phyloP scores from a whole-genome alignment of 495 filamentous ascomycete genomes.

The Apiosordaria backusii region DNA sequence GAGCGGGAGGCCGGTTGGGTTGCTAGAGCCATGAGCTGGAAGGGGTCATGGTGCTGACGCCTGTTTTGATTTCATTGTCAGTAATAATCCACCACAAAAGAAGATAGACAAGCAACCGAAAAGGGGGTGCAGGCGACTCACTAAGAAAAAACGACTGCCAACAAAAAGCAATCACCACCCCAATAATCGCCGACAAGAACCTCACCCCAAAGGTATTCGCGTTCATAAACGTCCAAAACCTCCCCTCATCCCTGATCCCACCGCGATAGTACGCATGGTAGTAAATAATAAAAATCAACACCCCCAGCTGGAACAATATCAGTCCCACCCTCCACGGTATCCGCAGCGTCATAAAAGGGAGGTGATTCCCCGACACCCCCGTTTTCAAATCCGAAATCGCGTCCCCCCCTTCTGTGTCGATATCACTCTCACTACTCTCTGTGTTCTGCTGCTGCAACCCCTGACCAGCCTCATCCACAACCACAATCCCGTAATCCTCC shows the following conservation, averaged over 20 bases:
- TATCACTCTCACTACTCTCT: neutral
- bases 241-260: conserved; percentile 23
- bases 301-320: conserved; percentile 25
- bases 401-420: conserved; percentile 12
- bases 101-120: neutral
- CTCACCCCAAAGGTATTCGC: conserved; percentile 35
- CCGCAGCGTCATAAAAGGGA: conserved; percentile 31
- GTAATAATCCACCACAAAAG: conserved; percentile 9
- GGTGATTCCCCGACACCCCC: conserved; percentile 2
- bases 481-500: conserved; percentile 34
- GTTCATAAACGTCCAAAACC: conserved; percentile 32
- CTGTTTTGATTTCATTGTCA: conserved; percentile 15
- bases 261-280: conserved; percentile 33
- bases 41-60: conserved; percentile 33
- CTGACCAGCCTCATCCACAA: conserved; percentile 29
- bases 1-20: conserved; percentile 25
- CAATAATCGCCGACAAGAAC: conserved; percentile 34
- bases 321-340: conserved; percentile 29
- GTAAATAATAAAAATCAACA: conserved; percentile 33
- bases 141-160: conserved; percentile 36
- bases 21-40: conserved; percentile 23
- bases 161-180: conserved; percentile 33
- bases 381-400: neutral
- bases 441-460: conserved; percentile 13
- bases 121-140: conserved; percentile 10